These are phyloP conservation scores for Epichloe glyceriae DNA, from an alignment of 2,329 filamentous ascomycete genomes.

Conservation along the genomic window DNA sequence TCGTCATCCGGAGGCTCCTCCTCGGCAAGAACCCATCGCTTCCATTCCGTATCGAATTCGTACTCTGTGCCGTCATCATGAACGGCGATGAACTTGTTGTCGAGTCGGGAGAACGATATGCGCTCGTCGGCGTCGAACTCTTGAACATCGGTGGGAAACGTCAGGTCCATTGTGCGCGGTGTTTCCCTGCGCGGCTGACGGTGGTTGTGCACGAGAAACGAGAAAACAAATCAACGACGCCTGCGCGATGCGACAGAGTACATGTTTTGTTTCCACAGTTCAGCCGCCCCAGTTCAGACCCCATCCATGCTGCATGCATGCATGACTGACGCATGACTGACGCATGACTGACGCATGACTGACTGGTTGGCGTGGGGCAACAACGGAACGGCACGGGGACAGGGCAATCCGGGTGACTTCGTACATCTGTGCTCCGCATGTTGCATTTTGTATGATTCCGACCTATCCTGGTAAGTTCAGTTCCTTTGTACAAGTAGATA, in stretches of 20 bases:
- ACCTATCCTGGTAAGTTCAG: too few relatives aligned
- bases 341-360: too few relatives aligned
- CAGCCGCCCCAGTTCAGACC: too few relatives aligned
- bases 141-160: slow-evolving; percentile 46
- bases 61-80: slow-evolving; percentile 76
- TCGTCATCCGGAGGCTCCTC: slow-evolving; percentile 28
- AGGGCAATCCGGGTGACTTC: too few relatives aligned
- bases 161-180: slow-evolving; percentile 17
- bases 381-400: too few relatives aligned
- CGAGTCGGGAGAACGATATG: slow-evolving; percentile 74
- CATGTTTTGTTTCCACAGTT: not conserved
- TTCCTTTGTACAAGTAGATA: too few relatives aligned
- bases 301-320: too few relatives aligned
- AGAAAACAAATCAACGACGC: not conserved
- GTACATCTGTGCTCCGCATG: too few relatives aligned
- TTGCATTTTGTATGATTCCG: too few relatives aligned
- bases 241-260: not conserved
- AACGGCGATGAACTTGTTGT: slow-evolving; percentile 72
- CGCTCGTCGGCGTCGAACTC: slow-evolving; percentile 68
- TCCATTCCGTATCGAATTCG: slow-evolving; percentile 60
- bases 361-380: not conserved
- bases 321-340: too few relatives aligned
- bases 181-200: not conserved
- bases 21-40: slow-evolving; percentile 62
- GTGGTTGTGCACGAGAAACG: not conserved